phyloP scores from a whole-genome alignment of 768 basidiomycete species.

The Lentinula sp. region DNA sequence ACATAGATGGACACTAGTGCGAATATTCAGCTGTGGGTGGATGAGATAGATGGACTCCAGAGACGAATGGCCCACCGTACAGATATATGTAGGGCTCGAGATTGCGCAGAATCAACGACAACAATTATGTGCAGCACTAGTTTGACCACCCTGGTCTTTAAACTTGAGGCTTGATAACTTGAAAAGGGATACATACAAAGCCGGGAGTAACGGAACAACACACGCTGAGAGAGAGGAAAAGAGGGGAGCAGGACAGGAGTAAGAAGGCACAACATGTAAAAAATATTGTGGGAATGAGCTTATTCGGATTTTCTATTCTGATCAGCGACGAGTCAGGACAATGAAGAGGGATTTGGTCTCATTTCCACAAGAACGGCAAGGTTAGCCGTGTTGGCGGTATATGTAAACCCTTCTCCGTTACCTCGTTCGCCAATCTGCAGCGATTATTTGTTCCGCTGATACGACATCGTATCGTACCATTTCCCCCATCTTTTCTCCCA shows the following conservation, averaged over 20 bases:
- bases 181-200: neutral
- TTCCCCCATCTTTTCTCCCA: neutral
- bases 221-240: neutral
- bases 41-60: neutral
- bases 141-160: neutral
- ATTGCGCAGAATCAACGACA: no score
- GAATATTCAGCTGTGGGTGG: neutral
- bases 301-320: neutral
- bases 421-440: neutral
- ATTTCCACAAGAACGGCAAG: neutral
- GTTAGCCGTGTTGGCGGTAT: neutral
- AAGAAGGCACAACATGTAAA: no score
- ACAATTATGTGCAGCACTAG: no score
- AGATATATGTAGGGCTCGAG: no score
- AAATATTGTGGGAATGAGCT: no score
- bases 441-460: neutral
- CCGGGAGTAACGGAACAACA: neutral
- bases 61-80: no score
- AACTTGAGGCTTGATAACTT: neutral
- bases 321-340: neutral
- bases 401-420: neutral
- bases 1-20: neutral
- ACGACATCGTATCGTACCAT: constrained; percentile 1
- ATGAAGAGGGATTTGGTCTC: neutral
- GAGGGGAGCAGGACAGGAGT: neutral